Percentiles rank a stretch among this genome's conserved stretches.
Conservation (phyloP, 139 green algal species). For the Tetratostichococcus sp. region DNA sequence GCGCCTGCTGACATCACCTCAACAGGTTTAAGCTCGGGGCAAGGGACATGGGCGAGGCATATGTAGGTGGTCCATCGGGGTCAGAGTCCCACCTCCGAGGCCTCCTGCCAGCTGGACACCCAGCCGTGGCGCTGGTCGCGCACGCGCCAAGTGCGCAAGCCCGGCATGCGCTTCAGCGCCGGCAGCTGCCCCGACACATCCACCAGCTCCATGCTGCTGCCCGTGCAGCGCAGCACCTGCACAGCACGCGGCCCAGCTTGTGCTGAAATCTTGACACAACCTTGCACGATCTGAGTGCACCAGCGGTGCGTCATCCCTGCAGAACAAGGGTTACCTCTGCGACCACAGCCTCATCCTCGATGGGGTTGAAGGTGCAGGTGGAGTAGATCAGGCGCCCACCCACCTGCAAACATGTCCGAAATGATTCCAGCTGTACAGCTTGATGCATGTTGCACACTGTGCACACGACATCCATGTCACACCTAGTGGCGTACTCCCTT, state of each 20-base stretch:
- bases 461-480: too few species aligned
- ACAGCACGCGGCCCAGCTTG: background rate
- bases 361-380: slow-evolving; percentile 97
- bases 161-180: slow-evolving; percentile 67
- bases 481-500: too few species aligned
- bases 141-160: slow-evolving; percentile 78
- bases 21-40: too few species aligned
- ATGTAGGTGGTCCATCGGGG: too few species aligned
- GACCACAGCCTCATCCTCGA: slow-evolving; percentile 98
- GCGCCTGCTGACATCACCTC: too few species aligned
- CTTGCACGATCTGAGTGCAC: too few species aligned
- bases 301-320: too few species aligned
- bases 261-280: too few species aligned
- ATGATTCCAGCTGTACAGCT: too few species aligned
- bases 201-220: slow-evolving; percentile 77
- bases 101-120: slow-evolving; percentile 53
- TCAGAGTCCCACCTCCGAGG: slow-evolving; percentile 5
- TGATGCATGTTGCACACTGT: too few species aligned
- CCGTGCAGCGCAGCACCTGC: slow-evolving; percentile 42
- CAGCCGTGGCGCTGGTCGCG: slow-evolving; percentile 59
- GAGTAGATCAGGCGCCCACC: slow-evolving; percentile 96
- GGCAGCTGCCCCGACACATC: slow-evolving; percentile 77
- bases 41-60: too few species aligned
- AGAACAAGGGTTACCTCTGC: slow-evolving; percentile 63
- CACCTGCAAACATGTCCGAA: slow-evolving; percentile 32